phyloP scores from a whole-genome alignment of 768 basidiomycete species.

The Mycena albidolilacea region DNA sequence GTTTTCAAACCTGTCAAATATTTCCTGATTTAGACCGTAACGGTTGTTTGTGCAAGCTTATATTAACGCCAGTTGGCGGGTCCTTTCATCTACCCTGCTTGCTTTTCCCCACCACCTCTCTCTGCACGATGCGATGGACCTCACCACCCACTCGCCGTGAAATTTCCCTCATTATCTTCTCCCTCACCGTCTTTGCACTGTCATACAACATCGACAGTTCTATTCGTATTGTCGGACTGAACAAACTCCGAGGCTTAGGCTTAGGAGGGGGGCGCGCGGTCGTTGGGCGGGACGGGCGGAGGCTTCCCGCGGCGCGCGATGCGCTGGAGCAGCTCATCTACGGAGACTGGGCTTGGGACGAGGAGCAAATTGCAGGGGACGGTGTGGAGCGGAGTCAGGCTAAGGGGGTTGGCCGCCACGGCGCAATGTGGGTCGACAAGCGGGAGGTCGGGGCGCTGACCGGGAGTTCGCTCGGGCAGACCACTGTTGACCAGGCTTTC shows the following conservation, averaged over 20 bases:
- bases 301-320: slow-evolving; percentile 68
- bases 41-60: slow-evolving; percentile 23
- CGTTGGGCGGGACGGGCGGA: slow-evolving; percentile 63
- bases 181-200: slow-evolving; percentile 75
- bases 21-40: slow-evolving; percentile 9
- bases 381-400: slow-evolving; percentile 63
- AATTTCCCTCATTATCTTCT: slow-evolving; percentile 75
- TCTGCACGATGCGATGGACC: slow-evolving; percentile 67
- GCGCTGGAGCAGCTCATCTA: slow-evolving; percentile 73
- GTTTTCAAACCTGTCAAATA: slow-evolving; percentile 9
- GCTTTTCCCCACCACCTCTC: background rate
- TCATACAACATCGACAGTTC: slow-evolving; percentile 83
- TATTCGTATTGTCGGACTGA: slow-evolving; percentile 65
- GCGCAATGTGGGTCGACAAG: slow-evolving; percentile 60
- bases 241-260: slow-evolving; percentile 57
- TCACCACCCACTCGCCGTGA: slow-evolving; percentile 83
- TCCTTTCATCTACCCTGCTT: background rate
- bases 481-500: slow-evolving; percentile 68
- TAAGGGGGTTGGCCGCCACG: slow-evolving; percentile 57
- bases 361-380: slow-evolving; percentile 70
- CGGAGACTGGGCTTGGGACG: slow-evolving; percentile 80
- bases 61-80: slow-evolving; percentile 7
- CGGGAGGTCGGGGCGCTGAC: slow-evolving; percentile 46
- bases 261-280: slow-evolving; percentile 53
- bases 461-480: slow-evolving; percentile 48